Evolutionary conservation across 257 asterid genomes (phyloP), one percentile per base, ranked within the genome.

Genomic region (Haberlea rhodopensis): DNA sequence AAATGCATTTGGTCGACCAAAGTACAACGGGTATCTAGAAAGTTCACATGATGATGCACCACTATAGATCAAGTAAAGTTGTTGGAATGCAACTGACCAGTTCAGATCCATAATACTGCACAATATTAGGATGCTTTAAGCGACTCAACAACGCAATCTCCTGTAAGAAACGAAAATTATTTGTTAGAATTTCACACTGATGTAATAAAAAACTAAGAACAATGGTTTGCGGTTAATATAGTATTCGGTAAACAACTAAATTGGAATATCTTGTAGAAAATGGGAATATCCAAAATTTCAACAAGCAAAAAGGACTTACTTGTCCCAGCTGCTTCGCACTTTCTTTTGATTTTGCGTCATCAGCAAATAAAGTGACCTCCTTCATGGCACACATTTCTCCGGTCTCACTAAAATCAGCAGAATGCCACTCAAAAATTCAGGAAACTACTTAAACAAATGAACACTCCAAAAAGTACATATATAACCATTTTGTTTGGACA

Each of bases 371-470:
- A 8, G 97, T 88, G 57, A 91, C 97, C 90, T 91, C 97, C 83
- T 91, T 91, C 97, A 91, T 91, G 25, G 97, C 97, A 80, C 97
- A 91, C 96, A 88, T 91, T 79, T 91, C 95, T 16, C 97, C 97
- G 15, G 94, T 91, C 67, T 86, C 97, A 80, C 97, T 91, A 75
- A 63, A 70, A 71, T 26, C 73, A 79, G 62, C 24, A 66, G 23
- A 45, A 68, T 31, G 68, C 11, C 63, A 67, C 20, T 58, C 52
- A 68, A 56, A 27, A 70, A 67, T 15, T 75, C 54, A 59, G 68
- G 29, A 51, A 67, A 58, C 22, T 52, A 69, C 22, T 65, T 24
- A 4, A 34, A 55, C 19, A 69, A 48, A 56, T 57, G 54, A 69
- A 57, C 23, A 71, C 29, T 40, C 34, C 28, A 45, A 57, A 65